A percentile compares a stretch with the other conserved stretches of the same genome.
Evolutionary conservation across 305 asterid species (phyloP).

Genomic region (Ilex paraguariensis): DNA sequence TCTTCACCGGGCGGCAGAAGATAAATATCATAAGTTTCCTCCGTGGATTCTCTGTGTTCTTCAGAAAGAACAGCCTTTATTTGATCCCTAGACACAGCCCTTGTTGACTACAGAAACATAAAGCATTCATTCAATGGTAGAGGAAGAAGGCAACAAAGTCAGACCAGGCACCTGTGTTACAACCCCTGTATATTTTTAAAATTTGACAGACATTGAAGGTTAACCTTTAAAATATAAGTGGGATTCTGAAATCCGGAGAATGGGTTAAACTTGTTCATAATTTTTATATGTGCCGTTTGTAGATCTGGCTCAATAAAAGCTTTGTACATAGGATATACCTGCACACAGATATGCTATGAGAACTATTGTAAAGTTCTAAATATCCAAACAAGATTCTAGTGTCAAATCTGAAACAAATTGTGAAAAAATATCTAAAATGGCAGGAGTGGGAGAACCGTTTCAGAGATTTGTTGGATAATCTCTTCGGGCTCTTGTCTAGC

Average conservation of each 20-base stretch:
- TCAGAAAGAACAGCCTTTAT: slow-evolving; percentile 66
- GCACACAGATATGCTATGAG: slow-evolving; percentile 23
- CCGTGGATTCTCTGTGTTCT: slow-evolving; percentile 58
- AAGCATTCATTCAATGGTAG: slow-evolving; percentile 8
- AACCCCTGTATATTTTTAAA: slow-evolving; percentile 6
- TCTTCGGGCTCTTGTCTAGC: slow-evolving; percentile 99
- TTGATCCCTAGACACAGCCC: slow-evolving; percentile 59
- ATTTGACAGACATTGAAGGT: slow-evolving; percentile 19
- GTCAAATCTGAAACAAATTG: slow-evolving; percentile 2
- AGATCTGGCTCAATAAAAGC: slow-evolving; percentile 98
- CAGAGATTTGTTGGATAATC: slow-evolving; percentile 96
- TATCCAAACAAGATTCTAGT: slow-evolving; percentile 7
- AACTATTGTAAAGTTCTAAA: slow-evolving; percentile 12
- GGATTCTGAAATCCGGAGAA: slow-evolving; percentile 98
- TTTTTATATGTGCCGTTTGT: slow-evolving; percentile 94
- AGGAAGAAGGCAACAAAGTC: slow-evolving; percentile 12
- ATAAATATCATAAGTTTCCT: slow-evolving; percentile 96
- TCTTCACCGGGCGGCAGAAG: slow-evolving; percentile 99
- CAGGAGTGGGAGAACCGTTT: slow-evolving; percentile 54
- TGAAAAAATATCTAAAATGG: slow-evolving; percentile 9
- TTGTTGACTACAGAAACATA: slow-evolving; percentile 55
- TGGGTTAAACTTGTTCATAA: slow-evolving; percentile 90
- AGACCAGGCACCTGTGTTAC: slow-evolving; percentile 2
- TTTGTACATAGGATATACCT: slow-evolving; percentile 99
- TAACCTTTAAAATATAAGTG: slow-evolving; percentile 80